These are phyloP conservation scores for Monilinia laxa DNA, from an alignment of 2,329 filamentous ascomycete species.

Conservation along the genomic window DNA sequence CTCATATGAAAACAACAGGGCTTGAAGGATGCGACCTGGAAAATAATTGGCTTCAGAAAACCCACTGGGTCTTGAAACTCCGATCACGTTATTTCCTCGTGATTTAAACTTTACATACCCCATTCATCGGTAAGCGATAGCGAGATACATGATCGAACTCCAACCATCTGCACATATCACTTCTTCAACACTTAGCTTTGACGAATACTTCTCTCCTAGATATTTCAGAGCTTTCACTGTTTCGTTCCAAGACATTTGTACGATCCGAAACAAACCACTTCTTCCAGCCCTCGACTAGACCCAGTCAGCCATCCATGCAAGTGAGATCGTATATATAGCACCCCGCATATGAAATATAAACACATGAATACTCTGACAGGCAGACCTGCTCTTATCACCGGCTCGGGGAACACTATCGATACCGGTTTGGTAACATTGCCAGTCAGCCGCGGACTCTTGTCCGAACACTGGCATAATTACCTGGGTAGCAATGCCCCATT, in stretches of 20 bases:
- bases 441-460: neutral
- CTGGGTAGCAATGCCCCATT: neutral
- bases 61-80: neutral
- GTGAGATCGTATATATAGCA: slow-evolving; percentile 18
- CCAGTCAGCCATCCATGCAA: slow-evolving; percentile 20
- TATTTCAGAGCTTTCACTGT: neutral
- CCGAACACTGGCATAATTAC: neutral
- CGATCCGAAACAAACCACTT: neutral
- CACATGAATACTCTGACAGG: neutral
- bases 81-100: slow-evolving; percentile 2
- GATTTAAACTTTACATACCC: neutral
- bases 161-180: too few relatives aligned
- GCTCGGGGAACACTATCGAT: neutral
- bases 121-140: neutral
- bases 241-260: neutral
- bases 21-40: neutral
- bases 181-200: too few relatives aligned
- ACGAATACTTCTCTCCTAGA: too few relatives aligned
- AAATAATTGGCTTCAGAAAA: neutral
- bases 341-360: neutral
- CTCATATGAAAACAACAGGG: neutral
- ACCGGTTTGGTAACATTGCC: neutral
- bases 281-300: neutral
- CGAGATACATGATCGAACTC: neutral
- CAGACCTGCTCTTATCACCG: neutral